Percentiles rank a stretch among this genome's conserved stretches.
Conservation (phyloP, 108 stramenopile species). For the Fragilaria radians region DNA sequence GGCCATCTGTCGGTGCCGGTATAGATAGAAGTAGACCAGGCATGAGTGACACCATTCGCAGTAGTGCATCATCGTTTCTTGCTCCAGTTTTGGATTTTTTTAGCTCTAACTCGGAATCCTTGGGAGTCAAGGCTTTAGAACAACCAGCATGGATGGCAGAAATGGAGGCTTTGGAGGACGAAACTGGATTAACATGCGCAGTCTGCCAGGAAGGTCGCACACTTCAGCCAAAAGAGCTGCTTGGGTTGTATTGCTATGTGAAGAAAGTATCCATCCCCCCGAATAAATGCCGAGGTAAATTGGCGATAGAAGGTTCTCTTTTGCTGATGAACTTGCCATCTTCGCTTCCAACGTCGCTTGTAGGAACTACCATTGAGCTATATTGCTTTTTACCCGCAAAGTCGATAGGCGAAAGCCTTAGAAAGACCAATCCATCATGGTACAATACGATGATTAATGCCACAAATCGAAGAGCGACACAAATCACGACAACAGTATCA, state of each 20-base stretch:
- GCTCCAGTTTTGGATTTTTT: constrained; percentile 44
- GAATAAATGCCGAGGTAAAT: constrained; percentile 36
- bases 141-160: constrained; percentile 79
- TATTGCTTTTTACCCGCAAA: constrained; percentile 39
- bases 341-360: constrained; percentile 31
- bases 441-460: constrained; percentile 17
- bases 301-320: constrained; percentile 56
- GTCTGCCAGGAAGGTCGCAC: constrained; percentile 81
- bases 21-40: background rate
- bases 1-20: constrained; percentile 20
- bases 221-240: constrained; percentile 65
- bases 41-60: constrained; percentile 16
- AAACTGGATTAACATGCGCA: constrained; percentile 66
- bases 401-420: constrained; percentile 39
- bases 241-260: constrained; percentile 79
- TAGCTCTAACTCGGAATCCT: background rate
- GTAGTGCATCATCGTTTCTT: constrained; percentile 34
- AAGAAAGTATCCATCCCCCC: constrained; percentile 65
- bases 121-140: background rate
- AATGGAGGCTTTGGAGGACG: constrained; percentile 81
- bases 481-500: constrained; percentile 63
- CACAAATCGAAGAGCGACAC: constrained; percentile 25
- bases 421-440: constrained; percentile 24
- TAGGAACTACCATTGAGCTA: constrained; percentile 16
- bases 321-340: constrained; percentile 51